These are phyloP conservation scores for Kodamaea ohmeri DNA, from an alignment of 1,139 yeast species.

Conservation along the genomic window DNA sequence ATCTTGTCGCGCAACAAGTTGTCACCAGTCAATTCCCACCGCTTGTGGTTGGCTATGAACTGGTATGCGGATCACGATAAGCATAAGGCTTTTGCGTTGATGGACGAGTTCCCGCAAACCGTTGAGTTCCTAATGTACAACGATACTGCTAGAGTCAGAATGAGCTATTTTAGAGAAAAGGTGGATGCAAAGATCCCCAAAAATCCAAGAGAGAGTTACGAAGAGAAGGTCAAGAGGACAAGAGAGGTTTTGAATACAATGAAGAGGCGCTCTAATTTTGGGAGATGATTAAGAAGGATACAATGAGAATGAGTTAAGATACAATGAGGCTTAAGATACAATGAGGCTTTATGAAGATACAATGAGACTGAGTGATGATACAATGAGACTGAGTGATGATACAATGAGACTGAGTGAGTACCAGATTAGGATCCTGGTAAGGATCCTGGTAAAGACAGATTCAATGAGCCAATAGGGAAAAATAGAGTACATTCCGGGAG, in stretches of 20 bases:
- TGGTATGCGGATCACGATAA: constrained; percentile 19
- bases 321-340: no score
- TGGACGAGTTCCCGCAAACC: constrained; percentile 35
- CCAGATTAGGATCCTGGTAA: no score
- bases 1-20: constrained; percentile 22
- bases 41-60: constrained; percentile 20
- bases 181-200: constrained; percentile 22
- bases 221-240: constrained; percentile 23
- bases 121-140: constrained; percentile 29
- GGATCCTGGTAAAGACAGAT: no score
- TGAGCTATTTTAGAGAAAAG: constrained; percentile 22
- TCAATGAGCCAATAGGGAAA: no score
- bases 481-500: no score
- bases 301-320: no score
- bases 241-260: constrained; percentile 13
- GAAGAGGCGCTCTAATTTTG: neutral
- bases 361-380: no score
- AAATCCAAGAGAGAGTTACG: constrained; percentile 19
- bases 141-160: constrained; percentile 19
- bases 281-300: neutral
- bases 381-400: no score
- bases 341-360: no score
- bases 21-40: constrained; percentile 16
- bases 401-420: no score
- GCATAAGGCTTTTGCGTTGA: constrained; percentile 22